Evolutionary conservation across 768 basidiomycete species (phyloP), one percentile per base, ranked within the genome.

Genomic region (Tephrocybe sp.): DNA sequence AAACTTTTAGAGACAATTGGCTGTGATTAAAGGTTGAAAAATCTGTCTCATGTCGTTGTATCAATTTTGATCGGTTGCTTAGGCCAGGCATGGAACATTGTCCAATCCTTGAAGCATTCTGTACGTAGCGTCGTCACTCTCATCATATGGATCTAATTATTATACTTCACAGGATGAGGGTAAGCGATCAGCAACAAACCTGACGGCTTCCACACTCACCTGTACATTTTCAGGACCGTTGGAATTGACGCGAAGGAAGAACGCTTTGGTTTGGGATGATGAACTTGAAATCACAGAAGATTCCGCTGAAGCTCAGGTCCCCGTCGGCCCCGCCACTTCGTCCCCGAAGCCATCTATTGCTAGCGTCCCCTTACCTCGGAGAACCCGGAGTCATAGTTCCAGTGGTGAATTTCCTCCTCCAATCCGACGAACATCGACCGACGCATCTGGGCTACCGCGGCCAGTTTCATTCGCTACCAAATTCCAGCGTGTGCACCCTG

Each of bases 21-120:
- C 91, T n/a, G 91, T 95, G 4, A 86, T 95, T 51, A 94, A 94
- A 69, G 92, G 78, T 71, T 21, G 46, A 42, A 13, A 22, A 37
- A 15, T 21, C 8, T 19, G 15, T 33, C n/a, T 54, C 12, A 24
- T 53, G 37, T 37, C 42, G 16, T 42, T 33, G n/a, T 38, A 50
- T 18, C 3, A 38, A 38, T 9, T 38, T 38, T 19, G 19, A 24
- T 44, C 50, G 7, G 50, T 37, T 31, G 18, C 12, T 31, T 49
- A 77, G 75, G 91, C 11, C 92, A 94, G 63, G 92, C 88, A 34
- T 91, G 86, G 80, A 93, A 94, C 58, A 86, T 94, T 30, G 77
- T 94, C 2, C 87, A 93, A 63, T 91, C 88, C 1, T 69, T 93
- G 43, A 84, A 78, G 58, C 91, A 93, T 62, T 62, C 71, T 16